phyloP scores from a whole-genome alignment of 352 stramenopile genomes.

The Phytophthora constricta region DNA sequence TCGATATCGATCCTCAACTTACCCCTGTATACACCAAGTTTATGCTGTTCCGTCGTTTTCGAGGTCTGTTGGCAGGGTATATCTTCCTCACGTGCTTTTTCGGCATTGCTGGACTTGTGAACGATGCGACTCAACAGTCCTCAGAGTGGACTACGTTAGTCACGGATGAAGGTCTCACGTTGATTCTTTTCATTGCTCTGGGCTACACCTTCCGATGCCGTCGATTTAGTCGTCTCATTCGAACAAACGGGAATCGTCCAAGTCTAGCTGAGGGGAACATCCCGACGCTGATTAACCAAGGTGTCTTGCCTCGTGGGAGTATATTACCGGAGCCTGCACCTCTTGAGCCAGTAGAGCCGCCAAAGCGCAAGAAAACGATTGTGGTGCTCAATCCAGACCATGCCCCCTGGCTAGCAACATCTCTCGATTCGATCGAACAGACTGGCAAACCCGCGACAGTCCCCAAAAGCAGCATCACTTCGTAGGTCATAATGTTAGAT shows the following conservation, averaged over 20 bases:
- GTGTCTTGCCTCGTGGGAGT: slow-evolving; percentile 20
- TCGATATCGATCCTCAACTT: slow-evolving; percentile 47
- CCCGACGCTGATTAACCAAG: slow-evolving; percentile 6
- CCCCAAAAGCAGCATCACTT: slow-evolving; percentile 18
- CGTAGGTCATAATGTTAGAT: slow-evolving; percentile 6
- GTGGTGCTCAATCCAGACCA: slow-evolving; percentile 55
- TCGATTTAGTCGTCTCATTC: slow-evolving; percentile 59
- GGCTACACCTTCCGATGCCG: slow-evolving; percentile 70
- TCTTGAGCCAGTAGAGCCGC: slow-evolving; percentile 9
- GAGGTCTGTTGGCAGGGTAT: slow-evolving; percentile 53
- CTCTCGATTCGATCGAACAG: slow-evolving; percentile 11
- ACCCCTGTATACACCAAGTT: slow-evolving; percentile 76
- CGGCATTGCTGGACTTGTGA: slow-evolving; percentile 49
- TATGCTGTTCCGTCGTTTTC: slow-evolving; percentile 65
- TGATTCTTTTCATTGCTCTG: slow-evolving; percentile 49
- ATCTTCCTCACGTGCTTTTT: slow-evolving; percentile 60
- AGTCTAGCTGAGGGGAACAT: neutral
- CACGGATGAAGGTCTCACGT: slow-evolving; percentile 49
- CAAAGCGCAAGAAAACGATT: slow-evolving; percentile 41
- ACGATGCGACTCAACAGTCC: slow-evolving; percentile 38
- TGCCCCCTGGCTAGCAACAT: slow-evolving; percentile 41
- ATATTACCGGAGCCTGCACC: slow-evolving; percentile 29
- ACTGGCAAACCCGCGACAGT: slow-evolving; percentile 1
- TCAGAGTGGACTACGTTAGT: slow-evolving; percentile 46
- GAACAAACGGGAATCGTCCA: slow-evolving; percentile 5